These are phyloP conservation scores for Metschnikowia lachancei DNA, from an alignment of 805 yeast genomes.

Conservation along the genomic window DNA sequence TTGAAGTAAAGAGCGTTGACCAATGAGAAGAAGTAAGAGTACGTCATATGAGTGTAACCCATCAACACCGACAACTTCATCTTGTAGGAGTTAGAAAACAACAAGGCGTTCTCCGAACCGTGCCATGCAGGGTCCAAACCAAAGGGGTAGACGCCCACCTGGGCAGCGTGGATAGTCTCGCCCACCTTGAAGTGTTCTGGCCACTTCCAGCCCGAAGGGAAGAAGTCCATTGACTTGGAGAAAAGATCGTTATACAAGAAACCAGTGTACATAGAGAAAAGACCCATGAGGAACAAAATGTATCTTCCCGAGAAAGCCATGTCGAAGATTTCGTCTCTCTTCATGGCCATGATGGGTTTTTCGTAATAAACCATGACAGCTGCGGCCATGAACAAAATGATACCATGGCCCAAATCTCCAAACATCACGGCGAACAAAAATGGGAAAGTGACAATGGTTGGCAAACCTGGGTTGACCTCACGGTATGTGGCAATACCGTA, in stretches of 20 bases:
- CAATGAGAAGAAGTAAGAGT: constrained; percentile 79
- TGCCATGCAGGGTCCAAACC: constrained; percentile 98
- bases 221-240: constrained; percentile 84
- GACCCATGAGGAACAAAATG: constrained; percentile 86
- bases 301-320: constrained; percentile 96
- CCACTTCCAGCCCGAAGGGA: constrained; percentile 92
- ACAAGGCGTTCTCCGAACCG: constrained; percentile 86
- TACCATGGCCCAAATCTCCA: constrained; percentile 97
- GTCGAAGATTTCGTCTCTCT: constrained; percentile 90
- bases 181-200: constrained; percentile 72
- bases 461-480: constrained; percentile 94
- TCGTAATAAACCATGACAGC: constrained; percentile 71
- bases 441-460: constrained; percentile 94
- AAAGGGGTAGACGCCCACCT: constrained; percentile 68
- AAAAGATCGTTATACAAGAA: constrained; percentile 89
- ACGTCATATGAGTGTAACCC: constrained; percentile 95
- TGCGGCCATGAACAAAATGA: constrained; percentile 75
- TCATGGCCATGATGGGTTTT: constrained; percentile 59
- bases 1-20: constrained; percentile 72
- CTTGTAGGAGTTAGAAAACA: constrained; percentile 93
- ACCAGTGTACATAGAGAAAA: constrained; percentile 94
- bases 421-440: constrained; percentile 99
- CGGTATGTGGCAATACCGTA: constrained; percentile 91
- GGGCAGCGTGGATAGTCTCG: constrained; percentile 63
- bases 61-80: constrained; percentile 93